phyloP scores from a whole-genome alignment of 2,329 filamentous ascomycete genomes.

The Fusarium keratoplasticum region DNA sequence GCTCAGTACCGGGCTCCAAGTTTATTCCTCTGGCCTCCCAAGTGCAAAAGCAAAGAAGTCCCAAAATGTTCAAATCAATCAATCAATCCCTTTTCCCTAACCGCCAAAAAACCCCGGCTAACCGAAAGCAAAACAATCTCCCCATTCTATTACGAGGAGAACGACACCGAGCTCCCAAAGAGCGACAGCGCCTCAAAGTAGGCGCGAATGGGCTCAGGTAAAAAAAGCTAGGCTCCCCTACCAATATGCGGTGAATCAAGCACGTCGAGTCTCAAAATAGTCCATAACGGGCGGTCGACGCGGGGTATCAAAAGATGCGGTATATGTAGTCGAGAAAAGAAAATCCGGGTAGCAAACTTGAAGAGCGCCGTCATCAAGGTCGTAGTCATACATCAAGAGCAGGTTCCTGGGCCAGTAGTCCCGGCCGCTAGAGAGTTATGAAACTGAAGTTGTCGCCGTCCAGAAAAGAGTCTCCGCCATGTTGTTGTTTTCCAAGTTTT shows the following conservation, averaged over 20 bases:
- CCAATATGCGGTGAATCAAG: conserved; percentile 37
- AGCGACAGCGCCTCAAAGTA: conserved; percentile 26
- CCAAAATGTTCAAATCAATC: conserved; percentile 41
- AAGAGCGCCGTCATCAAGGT: conserved; percentile 41
- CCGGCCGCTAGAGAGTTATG: conserved; percentile 5
- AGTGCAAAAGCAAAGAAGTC: conserved; percentile 39
- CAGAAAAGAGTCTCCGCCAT: conserved; percentile 38
- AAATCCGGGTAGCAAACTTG: conserved; percentile 40
- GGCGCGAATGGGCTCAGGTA: conserved; percentile 28
- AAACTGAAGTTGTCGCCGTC: conserved; percentile 2
- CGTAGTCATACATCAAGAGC: conserved; percentile 42
- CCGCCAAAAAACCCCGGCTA: conserved; percentile 38
- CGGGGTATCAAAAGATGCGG: conserved; percentile 46
- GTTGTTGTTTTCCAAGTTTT: conserved; percentile 37
- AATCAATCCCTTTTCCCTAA: conserved; percentile 42
- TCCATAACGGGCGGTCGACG: conserved; percentile 42
- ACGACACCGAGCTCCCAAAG: conserved; percentile 30
- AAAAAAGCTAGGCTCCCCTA: conserved; percentile 31
- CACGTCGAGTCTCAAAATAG: conserved; percentile 33
- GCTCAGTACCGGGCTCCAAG: conserved; percentile 27
- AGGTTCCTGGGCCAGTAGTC: conserved; percentile 7
- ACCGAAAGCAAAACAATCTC: conserved; percentile 34
- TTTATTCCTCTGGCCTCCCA: conserved; percentile 22
- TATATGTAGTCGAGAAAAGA: conserved; percentile 47
- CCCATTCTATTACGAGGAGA: conserved; percentile 28